Evolutionary conservation across 768 basidiomycete species (phyloP).

Genomic region (Podaxis sp.): DNA sequence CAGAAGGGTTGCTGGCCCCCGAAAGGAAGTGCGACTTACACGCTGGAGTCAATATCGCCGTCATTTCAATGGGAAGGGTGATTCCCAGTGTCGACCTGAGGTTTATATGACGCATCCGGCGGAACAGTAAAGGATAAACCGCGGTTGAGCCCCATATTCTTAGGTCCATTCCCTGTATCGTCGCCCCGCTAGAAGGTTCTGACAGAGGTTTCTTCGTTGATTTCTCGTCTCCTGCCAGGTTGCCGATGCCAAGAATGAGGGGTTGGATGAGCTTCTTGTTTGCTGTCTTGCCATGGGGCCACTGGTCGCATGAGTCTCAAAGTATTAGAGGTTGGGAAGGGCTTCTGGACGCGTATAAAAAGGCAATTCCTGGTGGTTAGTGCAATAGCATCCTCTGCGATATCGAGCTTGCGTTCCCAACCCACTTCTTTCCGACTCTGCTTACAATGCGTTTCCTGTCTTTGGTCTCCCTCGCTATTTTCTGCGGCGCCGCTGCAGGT

Average conservation of each 20-base stretch:
- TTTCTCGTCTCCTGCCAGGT: not conserved
- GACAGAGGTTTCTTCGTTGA: not conserved
- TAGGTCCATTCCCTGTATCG: not conserved
- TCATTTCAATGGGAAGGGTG: not conserved
- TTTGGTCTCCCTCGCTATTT: not conserved
- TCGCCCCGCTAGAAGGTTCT: not conserved
- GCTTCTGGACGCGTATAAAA: constrained; percentile 4
- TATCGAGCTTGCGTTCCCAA: not conserved
- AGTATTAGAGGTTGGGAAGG: not conserved
- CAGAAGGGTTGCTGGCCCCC: not conserved
- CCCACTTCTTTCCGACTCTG: not conserved
- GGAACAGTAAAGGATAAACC: constrained; percentile 11
- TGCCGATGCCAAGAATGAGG: constrained; percentile 3
- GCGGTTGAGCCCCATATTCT: constrained; percentile 5
- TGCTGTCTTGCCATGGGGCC: not conserved
- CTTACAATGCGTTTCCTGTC: constrained; percentile 2
- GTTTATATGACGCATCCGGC: constrained; percentile 3
- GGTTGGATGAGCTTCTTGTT: constrained; percentile 9
- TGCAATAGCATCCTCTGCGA: not conserved
- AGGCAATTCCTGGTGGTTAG: not conserved
- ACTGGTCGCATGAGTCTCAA: constrained; percentile 7
- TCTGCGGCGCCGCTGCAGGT: constrained; percentile 7
- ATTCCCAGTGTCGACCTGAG: not conserved
- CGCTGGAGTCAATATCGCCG: constrained; percentile 1
- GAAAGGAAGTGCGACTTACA: constrained; percentile 1